Base-by-base conservation (phyloP, 2,329 filamentous ascomycete species). In the Lecanosticta acicola region DNA sequence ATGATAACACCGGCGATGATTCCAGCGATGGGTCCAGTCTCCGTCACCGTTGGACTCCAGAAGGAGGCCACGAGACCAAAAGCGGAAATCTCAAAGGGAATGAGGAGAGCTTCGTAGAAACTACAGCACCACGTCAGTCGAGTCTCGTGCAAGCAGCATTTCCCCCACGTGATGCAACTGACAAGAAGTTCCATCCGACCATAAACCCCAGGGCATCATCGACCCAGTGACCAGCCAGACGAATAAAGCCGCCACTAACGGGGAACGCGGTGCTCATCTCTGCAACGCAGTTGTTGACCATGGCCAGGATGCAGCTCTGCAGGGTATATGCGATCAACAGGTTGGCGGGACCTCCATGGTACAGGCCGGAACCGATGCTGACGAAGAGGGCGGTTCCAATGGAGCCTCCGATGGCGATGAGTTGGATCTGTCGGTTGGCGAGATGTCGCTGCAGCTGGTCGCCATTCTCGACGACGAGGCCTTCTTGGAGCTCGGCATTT, bases 191-290 rank as follows among this genome's bases (percentile, higher is more conserved):
- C 53, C 53, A 55, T n/a, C 53, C 53, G 11, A 50, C 53, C 61
- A 72, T 73, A 56, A 83, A 82, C 21, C 80, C 79, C 17, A 79
- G 67, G 4, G 80, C 72, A 13, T 83, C 79, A 59, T 84, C 81
- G 9, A 79, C 78, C 77, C 78, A 84, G 53, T 79, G 70, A 20
- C 79, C 79, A 3, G 79, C 79, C 56, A 83, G 72, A 48, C 80
- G 78, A 53, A 84, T 76, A 59, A 83, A 84, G 2, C 77, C 77
- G 51, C 80, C 80, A 34, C 72, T 75, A 38, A 84, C 73, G 18
- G 81, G 81, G 71, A 81, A 79, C 51, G 76, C 76, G 32, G 73
- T 71, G 21, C 70, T 75, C 80, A 84, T 84, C 62, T 84, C 81
- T 7, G 81, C 80, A 48, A 83, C 71, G 50, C 73, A 75, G 59